phyloP scores from a whole-genome alignment of 2,329 filamentous ascomycete genomes.

The Tolypocladium tropicale region DNA sequence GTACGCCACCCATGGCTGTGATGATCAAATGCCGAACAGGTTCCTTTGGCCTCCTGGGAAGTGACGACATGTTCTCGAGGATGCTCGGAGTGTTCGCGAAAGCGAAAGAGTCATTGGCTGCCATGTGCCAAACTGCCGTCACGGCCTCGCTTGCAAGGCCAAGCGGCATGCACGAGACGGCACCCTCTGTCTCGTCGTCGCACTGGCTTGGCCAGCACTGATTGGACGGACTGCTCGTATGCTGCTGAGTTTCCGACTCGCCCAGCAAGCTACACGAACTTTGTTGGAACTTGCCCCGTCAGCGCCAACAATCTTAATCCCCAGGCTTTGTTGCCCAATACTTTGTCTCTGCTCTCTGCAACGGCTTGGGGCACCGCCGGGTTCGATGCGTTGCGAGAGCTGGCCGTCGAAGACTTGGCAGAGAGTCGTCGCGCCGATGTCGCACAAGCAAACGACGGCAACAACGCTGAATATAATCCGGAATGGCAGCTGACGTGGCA shows the following conservation, averaged over 20 bases:
- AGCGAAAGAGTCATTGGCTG: not conserved
- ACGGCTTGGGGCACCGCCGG: not conserved
- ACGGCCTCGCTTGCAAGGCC: not conserved
- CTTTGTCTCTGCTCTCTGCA: not conserved
- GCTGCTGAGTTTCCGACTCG: not conserved
- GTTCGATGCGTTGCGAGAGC: not conserved
- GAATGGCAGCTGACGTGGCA: not conserved
- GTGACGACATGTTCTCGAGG: not conserved
- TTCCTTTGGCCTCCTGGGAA: not conserved
- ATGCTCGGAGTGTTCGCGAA: not conserved
- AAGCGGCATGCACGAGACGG: not conserved
- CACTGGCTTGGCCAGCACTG: not conserved
- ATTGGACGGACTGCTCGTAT: not conserved
- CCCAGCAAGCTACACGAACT: not conserved
- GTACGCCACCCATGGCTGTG: not conserved
- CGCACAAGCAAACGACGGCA: not conserved
- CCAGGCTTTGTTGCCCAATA: not conserved
- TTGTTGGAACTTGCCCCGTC: not conserved
- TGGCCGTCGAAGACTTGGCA: not conserved
- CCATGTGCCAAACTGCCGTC: not conserved
- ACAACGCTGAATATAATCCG: not conserved
- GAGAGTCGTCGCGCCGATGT: not conserved
- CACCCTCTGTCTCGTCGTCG: not conserved
- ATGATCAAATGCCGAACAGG: not conserved
- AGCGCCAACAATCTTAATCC: not conserved